Evolutionary conservation across 495 filamentous ascomycete genomes (phyloP).

Genomic region (Pseudevernia furfuracea): DNA sequence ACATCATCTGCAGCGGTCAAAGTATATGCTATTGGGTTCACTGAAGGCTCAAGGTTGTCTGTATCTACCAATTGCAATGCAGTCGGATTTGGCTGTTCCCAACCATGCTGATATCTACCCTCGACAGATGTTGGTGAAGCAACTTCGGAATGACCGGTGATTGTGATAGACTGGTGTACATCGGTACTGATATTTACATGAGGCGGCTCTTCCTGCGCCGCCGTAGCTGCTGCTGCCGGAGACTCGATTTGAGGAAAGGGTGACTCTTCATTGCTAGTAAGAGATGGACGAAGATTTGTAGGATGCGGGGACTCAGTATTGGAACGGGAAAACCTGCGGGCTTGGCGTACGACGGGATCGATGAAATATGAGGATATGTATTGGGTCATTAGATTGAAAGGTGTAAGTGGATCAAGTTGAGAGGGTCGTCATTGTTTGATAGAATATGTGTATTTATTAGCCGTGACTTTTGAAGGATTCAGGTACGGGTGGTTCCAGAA

Average conservation of each 20-base stretch:
- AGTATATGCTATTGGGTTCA: constrained; percentile 9
- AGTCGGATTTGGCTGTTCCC: constrained; percentile 1
- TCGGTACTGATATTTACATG: background rate
- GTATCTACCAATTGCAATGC: constrained; percentile 3
- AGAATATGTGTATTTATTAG: background rate
- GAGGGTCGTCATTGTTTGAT: constrained; percentile 8
- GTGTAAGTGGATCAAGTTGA: background rate
- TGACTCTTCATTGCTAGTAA: constrained; percentile 8
- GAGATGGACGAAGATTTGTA: constrained; percentile 4
- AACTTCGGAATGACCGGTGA: constrained; percentile 20
- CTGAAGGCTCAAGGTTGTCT: constrained; percentile 15
- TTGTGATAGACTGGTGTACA: background rate
- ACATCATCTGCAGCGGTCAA: constrained; percentile 17
- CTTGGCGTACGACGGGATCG: constrained; percentile 68
- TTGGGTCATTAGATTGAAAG: constrained; percentile 55
- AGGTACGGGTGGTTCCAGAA: background rate
- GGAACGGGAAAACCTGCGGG: constrained; percentile 57
- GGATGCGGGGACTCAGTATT: constrained; percentile 32
- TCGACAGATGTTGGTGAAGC: constrained; percentile 25
- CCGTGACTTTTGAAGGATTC: background rate
- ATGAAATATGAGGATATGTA: constrained; percentile 67
- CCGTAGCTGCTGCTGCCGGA: constrained; percentile 18
- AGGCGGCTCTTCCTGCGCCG: constrained; percentile 20
- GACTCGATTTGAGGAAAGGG: background rate
- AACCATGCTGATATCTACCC: constrained; percentile 7